Conservation (phyloP, 768 basidiomycete genomes). For the Tephrocybe sp. region DNA sequence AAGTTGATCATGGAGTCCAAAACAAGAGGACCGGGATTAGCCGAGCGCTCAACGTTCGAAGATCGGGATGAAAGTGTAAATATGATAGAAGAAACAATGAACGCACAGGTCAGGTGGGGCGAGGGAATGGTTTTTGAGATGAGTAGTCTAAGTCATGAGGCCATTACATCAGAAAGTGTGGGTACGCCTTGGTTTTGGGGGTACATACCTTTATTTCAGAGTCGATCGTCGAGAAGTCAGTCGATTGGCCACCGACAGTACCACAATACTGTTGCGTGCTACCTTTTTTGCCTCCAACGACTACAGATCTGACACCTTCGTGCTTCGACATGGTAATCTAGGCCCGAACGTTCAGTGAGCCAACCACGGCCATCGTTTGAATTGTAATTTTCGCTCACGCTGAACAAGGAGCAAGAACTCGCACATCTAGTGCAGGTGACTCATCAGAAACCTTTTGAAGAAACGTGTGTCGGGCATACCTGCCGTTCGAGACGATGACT, state of each 20-base stretch:
- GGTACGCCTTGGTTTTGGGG: background rate
- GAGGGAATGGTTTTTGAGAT: slow-evolving; percentile 52
- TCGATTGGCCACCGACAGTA: slow-evolving; percentile 63
- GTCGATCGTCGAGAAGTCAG: slow-evolving; percentile 57
- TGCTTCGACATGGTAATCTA: slow-evolving; percentile 62
- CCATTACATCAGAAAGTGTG: slow-evolving; percentile 1
- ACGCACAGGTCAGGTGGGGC: slow-evolving; percentile 64
- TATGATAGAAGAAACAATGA: background rate
- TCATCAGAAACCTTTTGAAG: background rate
- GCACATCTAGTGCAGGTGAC: slow-evolving; percentile 35
- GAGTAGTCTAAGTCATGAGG: slow-evolving; percentile 36
- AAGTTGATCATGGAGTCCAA: slow-evolving; percentile 3
- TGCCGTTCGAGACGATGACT: slow-evolving; percentile 58
- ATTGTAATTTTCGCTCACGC: slow-evolving; percentile 25
- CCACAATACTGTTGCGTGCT: slow-evolving; percentile 59
- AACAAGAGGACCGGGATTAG: slow-evolving; percentile 17
- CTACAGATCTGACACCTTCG: slow-evolving; percentile 57
- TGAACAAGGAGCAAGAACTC: slow-evolving; percentile 48
- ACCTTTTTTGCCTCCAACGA: slow-evolving; percentile 51
- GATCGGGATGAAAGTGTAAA: slow-evolving; percentile 1
- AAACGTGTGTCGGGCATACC: slow-evolving; percentile 24
- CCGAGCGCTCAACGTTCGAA: slow-evolving; percentile 11
- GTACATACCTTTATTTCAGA: slow-evolving; percentile 52
- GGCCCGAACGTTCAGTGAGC: background rate
- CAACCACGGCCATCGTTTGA: background rate